Conservation (phyloP, 2,329 filamentous ascomycete genomes). For the Chaetomium globosum region DNA sequence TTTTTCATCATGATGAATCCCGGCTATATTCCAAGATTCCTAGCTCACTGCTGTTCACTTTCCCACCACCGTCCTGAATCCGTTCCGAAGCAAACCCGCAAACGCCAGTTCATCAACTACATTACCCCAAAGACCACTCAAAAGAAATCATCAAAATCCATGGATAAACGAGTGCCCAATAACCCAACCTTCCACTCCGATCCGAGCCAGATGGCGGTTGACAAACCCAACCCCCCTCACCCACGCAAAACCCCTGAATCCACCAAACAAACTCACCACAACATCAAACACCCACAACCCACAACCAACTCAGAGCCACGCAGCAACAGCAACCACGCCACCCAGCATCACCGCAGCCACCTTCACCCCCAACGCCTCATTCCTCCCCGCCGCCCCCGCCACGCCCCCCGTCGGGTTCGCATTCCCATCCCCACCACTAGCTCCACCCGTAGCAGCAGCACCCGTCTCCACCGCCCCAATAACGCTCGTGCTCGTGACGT, state of each 20-base stretch:
- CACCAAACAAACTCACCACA: neutral
- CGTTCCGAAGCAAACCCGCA: neutral
- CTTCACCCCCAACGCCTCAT: constrained; percentile 9
- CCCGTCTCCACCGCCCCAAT: constrained; percentile 28
- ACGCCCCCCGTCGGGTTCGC: neutral
- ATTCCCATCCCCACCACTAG: constrained; percentile 30
- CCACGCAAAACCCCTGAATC: neutral
- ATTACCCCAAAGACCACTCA: neutral
- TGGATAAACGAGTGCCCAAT: neutral
- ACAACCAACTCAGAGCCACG: constrained; percentile 35
- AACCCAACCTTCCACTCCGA: neutral
- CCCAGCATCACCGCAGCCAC: constrained; percentile 38
- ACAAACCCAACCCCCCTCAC: neutral
- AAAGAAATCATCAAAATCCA: neutral
- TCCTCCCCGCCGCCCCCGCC: neutral
- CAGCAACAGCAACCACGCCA: constrained; percentile 39
- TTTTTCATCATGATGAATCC: neutral
- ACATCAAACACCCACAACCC: neutral
- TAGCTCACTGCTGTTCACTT: neutral
- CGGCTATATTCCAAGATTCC: neutral
- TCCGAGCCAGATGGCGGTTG: neutral
- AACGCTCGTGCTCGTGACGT: constrained; percentile 40
- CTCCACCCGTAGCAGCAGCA: constrained; percentile 8
- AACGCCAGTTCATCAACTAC: neutral
- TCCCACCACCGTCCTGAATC: neutral